phyloP scores from a whole-genome alignment of 1,139 yeast genomes.

The Kurtzmaniella quercitrusa region DNA sequence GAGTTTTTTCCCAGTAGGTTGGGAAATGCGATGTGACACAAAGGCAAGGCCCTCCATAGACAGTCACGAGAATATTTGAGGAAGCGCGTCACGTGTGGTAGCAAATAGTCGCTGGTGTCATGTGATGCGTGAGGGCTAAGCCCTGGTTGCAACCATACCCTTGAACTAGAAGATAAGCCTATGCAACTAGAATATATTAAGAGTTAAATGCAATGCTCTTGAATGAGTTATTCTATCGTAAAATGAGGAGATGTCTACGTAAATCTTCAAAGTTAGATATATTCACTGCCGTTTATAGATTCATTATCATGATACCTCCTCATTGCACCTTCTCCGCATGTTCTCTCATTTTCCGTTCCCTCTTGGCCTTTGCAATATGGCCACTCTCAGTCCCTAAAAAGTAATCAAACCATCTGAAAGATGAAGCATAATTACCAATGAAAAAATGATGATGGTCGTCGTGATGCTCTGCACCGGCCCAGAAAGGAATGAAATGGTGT shows the following conservation, averaged over 20 bases:
- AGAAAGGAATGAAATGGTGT: conserved; percentile 84
- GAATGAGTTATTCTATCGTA: too few species aligned
- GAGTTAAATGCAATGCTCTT: too few species aligned
- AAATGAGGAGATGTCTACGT: too few species aligned
- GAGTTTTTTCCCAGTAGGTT: conserved; percentile 2
- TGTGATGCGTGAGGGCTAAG: background rate
- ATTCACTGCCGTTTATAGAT: too few species aligned
- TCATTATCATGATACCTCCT: too few species aligned
- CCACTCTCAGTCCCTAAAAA: conserved; percentile 81
- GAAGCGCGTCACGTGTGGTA: background rate
- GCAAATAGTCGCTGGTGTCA: background rate
- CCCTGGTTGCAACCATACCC: background rate
- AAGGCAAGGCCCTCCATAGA: background rate
- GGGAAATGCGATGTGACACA: conserved; percentile 3
- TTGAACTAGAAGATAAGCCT: background rate
- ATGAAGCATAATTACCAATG: conserved; percentile 87
- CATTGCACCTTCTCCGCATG: conserved; percentile 35
- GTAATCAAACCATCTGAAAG: conserved; percentile 94
- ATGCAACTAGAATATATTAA: background rate
- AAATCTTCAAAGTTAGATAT: too few species aligned
- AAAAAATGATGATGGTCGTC: conserved; percentile 95
- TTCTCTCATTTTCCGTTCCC: conserved; percentile 54
- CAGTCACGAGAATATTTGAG: conserved; percentile 1
- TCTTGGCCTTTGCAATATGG: conserved; percentile 53
- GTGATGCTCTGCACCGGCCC: conserved; percentile 99